phyloP scores from a whole-genome alignment of 2,329 filamentous ascomycete species.

The Cercospora canescens region DNA sequence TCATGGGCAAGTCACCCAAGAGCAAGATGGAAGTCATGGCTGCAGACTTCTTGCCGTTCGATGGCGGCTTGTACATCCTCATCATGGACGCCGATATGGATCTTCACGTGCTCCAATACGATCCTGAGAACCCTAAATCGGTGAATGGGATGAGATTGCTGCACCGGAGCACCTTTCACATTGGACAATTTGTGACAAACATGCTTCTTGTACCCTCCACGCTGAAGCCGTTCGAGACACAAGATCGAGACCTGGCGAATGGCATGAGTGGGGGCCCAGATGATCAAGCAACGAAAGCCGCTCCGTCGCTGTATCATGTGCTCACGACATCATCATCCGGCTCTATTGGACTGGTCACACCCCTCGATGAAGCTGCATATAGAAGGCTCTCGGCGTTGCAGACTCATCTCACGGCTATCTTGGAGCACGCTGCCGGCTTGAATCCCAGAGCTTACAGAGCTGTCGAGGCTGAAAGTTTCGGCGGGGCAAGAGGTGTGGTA shows the following conservation, averaged over 20 bases:
- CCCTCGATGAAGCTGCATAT: constrained; percentile 77
- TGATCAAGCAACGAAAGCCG: constrained; percentile 21
- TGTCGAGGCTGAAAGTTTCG: constrained; percentile 45
- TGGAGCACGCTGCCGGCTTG: constrained; percentile 75
- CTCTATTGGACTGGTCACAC: constrained; percentile 71
- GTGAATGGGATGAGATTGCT: constrained; percentile 85
- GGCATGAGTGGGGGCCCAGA: constrained; percentile 32
- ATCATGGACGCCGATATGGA: constrained; percentile 83
- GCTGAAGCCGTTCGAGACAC: constrained; percentile 46
- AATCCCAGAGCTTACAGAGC: constrained; percentile 78
- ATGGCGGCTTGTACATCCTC: constrained; percentile 77
- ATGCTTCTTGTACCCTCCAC: constrained; percentile 75
- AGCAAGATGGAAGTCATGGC: constrained; percentile 75
- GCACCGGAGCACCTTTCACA: constrained; percentile 83
- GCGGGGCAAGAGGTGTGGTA: constrained; percentile 64
- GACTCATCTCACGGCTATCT: constrained; percentile 72
- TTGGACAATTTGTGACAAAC: constrained; percentile 73
- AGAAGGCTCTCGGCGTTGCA: constrained; percentile 79
- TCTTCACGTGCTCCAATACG: constrained; percentile 86
- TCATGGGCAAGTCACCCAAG: constrained; percentile 79
- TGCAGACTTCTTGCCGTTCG: constrained; percentile 86
- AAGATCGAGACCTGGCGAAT: constrained; percentile 24
- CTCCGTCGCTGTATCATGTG: constrained; percentile 49
- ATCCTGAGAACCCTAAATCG: constrained; percentile 94
- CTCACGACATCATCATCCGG: constrained; percentile 76